Evolutionary conservation across 2,329 filamentous ascomycete species (phyloP), one percentile per base, ranked within the genome.

Genomic region (Fusarium paranaense): DNA sequence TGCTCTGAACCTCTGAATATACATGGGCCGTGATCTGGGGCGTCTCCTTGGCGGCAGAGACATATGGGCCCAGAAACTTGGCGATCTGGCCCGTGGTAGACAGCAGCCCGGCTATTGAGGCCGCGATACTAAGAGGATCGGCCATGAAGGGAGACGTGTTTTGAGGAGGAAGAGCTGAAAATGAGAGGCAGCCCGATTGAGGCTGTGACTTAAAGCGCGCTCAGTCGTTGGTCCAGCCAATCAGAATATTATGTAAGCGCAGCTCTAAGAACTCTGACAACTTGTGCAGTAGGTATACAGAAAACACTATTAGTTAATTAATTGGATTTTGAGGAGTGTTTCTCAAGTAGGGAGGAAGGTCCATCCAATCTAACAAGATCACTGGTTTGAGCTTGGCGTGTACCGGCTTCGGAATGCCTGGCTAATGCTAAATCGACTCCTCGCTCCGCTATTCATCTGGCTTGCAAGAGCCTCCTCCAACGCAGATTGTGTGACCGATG

Each of bases 11-110:
- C 20, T 75, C 73, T 0, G 72, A 61, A 18, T 64, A 38, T 1
- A 75, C 67, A 2, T 60, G 62, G 3, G 58, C 30, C 4, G 70
- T 63, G 3, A 75, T 38, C 20, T 65, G 67, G 1, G 72, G 72
- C 1, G 70, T 75, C 2, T 75, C 72, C n/a, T 70, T 75, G 0
- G 62, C 52, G 0, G 70, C 72, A 0, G 70, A 71, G 2, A 71
- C 52, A 37, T 75, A 75, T 0, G 70, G 73, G 0, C 56, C 45
- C 1, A 73, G 59, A 2, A 71, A 56, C 9, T 71, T 71, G 18
- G 14, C 56, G 0, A 67, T 33, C 6, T 72, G 56, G 0, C 50
- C 69, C 0, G 56, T 54, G 2, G 63, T 59, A 0, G 66, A 70
- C 0, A 70, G 42, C 0, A 74, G 62, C 1, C 66, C 72, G 1